A percentile compares a stretch with the other conserved stretches of the same genome.
phyloP scores from a whole-genome alignment of 441 rosid genomes.

The Populus tomentosa region DNA sequence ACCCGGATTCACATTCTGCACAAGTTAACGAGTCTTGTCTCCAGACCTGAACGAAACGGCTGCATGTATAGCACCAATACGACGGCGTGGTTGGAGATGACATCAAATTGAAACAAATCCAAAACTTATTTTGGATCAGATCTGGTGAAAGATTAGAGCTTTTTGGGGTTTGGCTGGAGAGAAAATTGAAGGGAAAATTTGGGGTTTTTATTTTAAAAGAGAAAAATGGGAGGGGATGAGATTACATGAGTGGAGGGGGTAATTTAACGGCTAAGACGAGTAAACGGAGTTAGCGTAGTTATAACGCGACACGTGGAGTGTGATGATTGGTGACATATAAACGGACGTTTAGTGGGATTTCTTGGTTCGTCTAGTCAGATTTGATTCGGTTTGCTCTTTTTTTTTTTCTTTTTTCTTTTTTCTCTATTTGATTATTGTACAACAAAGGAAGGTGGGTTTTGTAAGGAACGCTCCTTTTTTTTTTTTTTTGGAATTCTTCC shows the following conservation, averaged over 20 bases:
- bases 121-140: slow-evolving; percentile 1
- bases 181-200: neutral
- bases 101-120: slow-evolving; percentile 16
- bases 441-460: too few species aligned
- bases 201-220: neutral
- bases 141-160: neutral
- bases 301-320: slow-evolving; percentile 26
- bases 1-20: slow-evolving; percentile 76
- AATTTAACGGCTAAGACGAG: slow-evolving; percentile 24
- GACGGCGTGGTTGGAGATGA: slow-evolving; percentile 52
- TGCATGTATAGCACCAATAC: slow-evolving; percentile 82
- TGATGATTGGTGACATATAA: neutral
- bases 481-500: too few species aligned
- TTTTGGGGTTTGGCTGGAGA: neutral
- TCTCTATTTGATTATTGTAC: neutral
- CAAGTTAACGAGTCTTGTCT: slow-evolving; percentile 46
- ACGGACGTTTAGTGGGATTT: slow-evolving; percentile 12
- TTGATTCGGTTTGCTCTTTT: neutral
- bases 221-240: neutral
- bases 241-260: neutral
- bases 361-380: neutral
- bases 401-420: too few species aligned
- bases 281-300: slow-evolving; percentile 17
- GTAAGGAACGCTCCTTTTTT: neutral
- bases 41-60: slow-evolving; percentile 56